Evolutionary conservation across 2,329 filamentous ascomycete genomes (phyloP), one percentile per base, ranked within the genome.

Genomic region (Ceratocystis albifundus): DNA sequence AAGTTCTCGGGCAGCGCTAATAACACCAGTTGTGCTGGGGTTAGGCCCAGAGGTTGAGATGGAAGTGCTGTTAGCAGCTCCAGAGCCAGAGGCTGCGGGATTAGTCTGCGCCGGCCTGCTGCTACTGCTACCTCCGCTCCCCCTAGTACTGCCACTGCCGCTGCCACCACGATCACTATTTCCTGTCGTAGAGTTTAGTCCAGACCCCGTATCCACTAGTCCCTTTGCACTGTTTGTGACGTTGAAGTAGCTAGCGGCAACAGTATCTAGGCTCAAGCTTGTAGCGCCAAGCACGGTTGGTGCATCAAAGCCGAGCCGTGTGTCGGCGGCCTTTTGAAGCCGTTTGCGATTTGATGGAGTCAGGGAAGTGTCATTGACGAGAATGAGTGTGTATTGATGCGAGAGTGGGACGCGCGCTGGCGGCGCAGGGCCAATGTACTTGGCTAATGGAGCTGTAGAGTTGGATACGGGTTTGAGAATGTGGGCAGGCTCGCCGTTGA

Each of bases 371-470:
- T 75, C 76, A 71, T 77, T 76, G 65, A 77, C 72, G 7, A 77
- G 72, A n/a, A 77, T 67, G 68, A 76, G 73, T 8, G 73, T 73
- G 71, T 77, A 77, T n/a, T 73, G 71, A 68, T 77, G 76, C 69
- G 74, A 75, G 10, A 77, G 73, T 5, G 76, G 76, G 28, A 70
- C 68, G 45, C 72, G 70, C 25, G 76, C 74, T 1, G 76, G 76
- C 64, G 76, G 76, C 67, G 71, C 74, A n/a, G 76, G 76, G 4
- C 73, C 72, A 65, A 76, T 70, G 71, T 77, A 77, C 2, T 70
- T 32, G 5, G 72, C 72, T 3, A 73, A 68, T 2, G 74, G 66
- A 30, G 55, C 15, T 1, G 72, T 67, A 59, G 70, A 70, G 67
- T 70, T 70, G 44, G 69, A 69, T n/a, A 69, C 65, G 6, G 69